Base-by-base conservation (phyloP, 148 eudicot species). In the Nyssa sinensis region DNA sequence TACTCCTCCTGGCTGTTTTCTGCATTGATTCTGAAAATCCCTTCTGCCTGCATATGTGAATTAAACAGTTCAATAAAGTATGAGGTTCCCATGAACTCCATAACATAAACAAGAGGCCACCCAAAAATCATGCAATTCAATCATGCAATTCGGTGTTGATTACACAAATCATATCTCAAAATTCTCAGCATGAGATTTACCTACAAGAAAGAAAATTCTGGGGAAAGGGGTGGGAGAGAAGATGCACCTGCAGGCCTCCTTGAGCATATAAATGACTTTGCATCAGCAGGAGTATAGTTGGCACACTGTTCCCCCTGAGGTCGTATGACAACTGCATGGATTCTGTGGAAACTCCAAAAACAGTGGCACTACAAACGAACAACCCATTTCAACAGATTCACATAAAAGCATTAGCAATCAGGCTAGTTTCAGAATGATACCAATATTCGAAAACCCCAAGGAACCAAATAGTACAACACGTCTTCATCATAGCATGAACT, bases 281-380 rank as follows among this genome's bases (percentile, higher is more conserved):
- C 98, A 95, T 86, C 78, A 90, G 81, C 61, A 95, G 72, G 58
- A 95, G 96, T 77, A 95, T 95, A 24, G 96, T 90, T 64, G 98
- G 98, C 75, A 95, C 93, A 77, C 97, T 92, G 72, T 95, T 92
- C 30, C 98, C 98, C 81, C 97, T 88, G 21, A 83, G 55, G 78
- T 95, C 98, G 78, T 73, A 90, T 11, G 98, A 84, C 62, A 95
- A 81, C 80, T 95, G 98, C 98, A 95, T 95, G 69, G 98, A 95
- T 74, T 92, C 96, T 0, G 98, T 92, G 73, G 98, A 95, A 76
- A 95, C 98, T 78, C 98, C 98, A 84, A 95, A 95, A 67, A 95
- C 97, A 41, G 98, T 90, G 71, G 98, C 82, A 83, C 98, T 95
- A 78, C 84, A 80, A 66, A 79, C 70, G 23, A 33, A 80, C 23